Percentiles rank a stretch among this genome's conserved stretches.
phyloP scores from a whole-genome alignment of 106 monocot species.

The Narthecium ossifragum region DNA sequence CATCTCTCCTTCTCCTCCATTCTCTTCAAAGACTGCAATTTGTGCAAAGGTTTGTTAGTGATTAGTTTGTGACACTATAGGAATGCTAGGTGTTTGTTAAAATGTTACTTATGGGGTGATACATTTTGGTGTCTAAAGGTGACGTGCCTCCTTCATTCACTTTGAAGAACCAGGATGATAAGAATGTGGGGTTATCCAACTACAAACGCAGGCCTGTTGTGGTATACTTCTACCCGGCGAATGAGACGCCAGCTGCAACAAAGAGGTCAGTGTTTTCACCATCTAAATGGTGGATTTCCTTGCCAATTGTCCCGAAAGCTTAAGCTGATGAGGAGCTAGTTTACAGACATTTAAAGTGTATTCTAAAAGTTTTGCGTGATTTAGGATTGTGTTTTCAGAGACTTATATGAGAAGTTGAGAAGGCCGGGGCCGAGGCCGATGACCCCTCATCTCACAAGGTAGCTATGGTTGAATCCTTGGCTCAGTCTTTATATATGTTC shows the following conservation, averaged over 20 bases:
- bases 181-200: conserved; percentile 54
- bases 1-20: conserved; percentile 1
- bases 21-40: conserved; percentile 17
- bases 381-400: conserved; percentile 96
- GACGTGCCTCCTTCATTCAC: conserved; percentile 50
- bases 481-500: too few relatives aligned
- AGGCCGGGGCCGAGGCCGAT: conserved; percentile 94
- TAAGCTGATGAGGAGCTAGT: too few relatives aligned
- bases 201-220: conserved; percentile 88
- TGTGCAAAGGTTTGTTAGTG: conserved; percentile 39
- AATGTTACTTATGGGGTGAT: background rate
- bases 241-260: conserved; percentile 92
- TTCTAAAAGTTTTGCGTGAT: background rate
- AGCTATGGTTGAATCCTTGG: too few relatives aligned
- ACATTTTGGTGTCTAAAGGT: conserved; percentile 71
- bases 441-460: conserved; percentile 90
- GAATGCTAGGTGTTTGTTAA: background rate
- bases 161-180: conserved; percentile 84
- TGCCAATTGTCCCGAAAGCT: too few relatives aligned
- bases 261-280: conserved; percentile 42
- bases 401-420: conserved; percentile 99
- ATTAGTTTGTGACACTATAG: background rate
- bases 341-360: too few relatives aligned
- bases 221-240: conserved; percentile 96
- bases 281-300: too few relatives aligned